Conservation (phyloP, 2,329 filamentous ascomycete species). For the Pestalotiopsis sp. region DNA sequence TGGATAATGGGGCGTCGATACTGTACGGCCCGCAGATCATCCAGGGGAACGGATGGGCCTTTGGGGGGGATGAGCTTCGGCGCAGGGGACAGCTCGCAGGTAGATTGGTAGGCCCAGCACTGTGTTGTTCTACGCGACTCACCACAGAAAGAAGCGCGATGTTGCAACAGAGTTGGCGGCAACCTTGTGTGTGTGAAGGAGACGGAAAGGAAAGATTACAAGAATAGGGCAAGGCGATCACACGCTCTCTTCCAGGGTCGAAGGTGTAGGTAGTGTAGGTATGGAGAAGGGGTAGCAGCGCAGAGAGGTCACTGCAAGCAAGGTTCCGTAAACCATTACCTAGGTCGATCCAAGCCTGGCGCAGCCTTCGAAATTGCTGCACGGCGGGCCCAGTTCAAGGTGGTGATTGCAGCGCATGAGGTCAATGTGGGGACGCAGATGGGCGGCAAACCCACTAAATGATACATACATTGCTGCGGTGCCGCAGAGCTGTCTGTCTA, state of each 20-base stretch:
- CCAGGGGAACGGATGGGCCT: constrained; percentile 11
- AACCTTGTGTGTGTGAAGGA: neutral
- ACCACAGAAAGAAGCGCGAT: neutral
- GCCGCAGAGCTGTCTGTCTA: neutral
- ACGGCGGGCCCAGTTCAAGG: neutral
- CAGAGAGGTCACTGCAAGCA: neutral
- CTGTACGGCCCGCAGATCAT: constrained; percentile 13
- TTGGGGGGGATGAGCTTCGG: neutral
- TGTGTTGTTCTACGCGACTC: neutral
- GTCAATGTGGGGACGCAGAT: neutral
- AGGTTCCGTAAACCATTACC: too few relatives aligned
- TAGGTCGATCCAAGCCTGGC: neutral
- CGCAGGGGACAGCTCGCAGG: constrained; percentile 2
- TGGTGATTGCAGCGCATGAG: constrained; percentile 3
- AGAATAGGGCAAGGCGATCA: neutral
- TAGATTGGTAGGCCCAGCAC: neutral
- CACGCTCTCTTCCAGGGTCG: neutral
- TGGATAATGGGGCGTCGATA: constrained; percentile 13
- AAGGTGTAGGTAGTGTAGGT: neutral
- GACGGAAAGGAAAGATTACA: neutral
- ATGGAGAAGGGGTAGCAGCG: constrained; percentile 1
- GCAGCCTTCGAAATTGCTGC: constrained; percentile 6
- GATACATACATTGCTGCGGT: neutral
- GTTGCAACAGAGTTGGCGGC: neutral
- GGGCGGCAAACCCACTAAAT: neutral